Evolutionary conservation across 2,329 filamentous ascomycete species (phyloP).

Genomic region (Botrytis fragariae): DNA sequence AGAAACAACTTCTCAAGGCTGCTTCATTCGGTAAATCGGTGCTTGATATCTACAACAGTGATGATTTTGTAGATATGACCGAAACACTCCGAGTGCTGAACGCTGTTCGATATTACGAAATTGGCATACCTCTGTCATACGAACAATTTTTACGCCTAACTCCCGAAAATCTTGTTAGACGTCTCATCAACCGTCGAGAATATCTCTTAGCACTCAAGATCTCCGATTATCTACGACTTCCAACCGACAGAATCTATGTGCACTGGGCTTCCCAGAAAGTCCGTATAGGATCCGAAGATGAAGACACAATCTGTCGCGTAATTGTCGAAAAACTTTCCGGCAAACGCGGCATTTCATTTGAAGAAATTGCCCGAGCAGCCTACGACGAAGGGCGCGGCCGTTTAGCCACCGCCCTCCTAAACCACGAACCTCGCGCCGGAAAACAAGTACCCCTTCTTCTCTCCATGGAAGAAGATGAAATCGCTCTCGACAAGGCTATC

Average conservation of each 20-base stretch:
- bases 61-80: conserved; percentile 98
- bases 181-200: conserved; percentile 84
- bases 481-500: conserved; percentile 93
- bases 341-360: conserved; percentile 92
- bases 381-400: conserved; percentile 89
- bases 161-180: conserved; percentile 80
- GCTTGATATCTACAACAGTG: conserved; percentile 93
- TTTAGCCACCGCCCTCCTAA: conserved; percentile 87
- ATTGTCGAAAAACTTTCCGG: conserved; percentile 85
- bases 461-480: conserved; percentile 92
- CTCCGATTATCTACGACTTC: conserved; percentile 80
- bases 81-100: conserved; percentile 91
- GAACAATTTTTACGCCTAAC: conserved; percentile 92
- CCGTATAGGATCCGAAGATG: conserved; percentile 76
- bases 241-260: conserved; percentile 87
- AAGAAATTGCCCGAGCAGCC: conserved; percentile 86
- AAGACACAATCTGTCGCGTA: conserved; percentile 80
- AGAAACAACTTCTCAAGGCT: conserved; percentile 92
- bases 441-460: conserved; percentile 91
- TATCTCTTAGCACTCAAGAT: conserved; percentile 88
- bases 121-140: conserved; percentile 86
- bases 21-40: conserved; percentile 98
- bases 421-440: conserved; percentile 92
- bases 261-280: conserved; percentile 98
- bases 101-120: conserved; percentile 84